Conservation (phyloP, 768 basidiomycete species). For the Lyophyllum atratum region DNA sequence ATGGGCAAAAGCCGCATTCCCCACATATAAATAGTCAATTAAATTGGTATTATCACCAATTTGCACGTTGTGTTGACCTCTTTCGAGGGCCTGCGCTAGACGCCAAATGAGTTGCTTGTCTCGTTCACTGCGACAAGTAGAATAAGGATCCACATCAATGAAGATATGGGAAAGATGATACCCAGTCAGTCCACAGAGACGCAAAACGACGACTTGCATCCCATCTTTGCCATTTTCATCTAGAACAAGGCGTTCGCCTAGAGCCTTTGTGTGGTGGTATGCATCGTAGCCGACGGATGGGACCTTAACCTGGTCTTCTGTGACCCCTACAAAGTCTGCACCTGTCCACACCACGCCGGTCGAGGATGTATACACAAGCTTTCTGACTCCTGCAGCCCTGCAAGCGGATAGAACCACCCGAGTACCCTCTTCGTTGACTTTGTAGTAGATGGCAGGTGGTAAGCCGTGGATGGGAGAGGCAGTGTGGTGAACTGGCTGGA, state of each 20-base stretch:
- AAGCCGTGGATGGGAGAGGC: constrained; percentile 48
- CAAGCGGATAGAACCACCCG: constrained; percentile 45
- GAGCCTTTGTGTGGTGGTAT: constrained; percentile 56
- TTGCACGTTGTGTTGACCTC: constrained; percentile 40
- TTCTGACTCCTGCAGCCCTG: constrained; percentile 36
- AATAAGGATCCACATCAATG: background rate
- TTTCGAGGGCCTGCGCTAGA: constrained; percentile 52
- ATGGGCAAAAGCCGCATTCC: constrained; percentile 91
- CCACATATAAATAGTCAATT: constrained; percentile 95
- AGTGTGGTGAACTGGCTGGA: constrained; percentile 53
- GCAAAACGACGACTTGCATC: constrained; percentile 47
- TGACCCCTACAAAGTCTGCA: constrained; percentile 43
- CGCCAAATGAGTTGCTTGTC: constrained; percentile 68
- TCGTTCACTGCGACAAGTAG: constrained; percentile 49
- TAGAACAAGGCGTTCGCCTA: constrained; percentile 51
- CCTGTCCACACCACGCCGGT: constrained; percentile 54
- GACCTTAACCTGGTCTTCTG: constrained; percentile 48
- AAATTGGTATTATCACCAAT: constrained; percentile 91
- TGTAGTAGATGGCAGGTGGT: constrained; percentile 39
- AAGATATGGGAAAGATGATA: constrained; percentile 18
- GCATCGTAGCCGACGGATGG: constrained; percentile 43
- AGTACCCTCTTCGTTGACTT: constrained; percentile 57
- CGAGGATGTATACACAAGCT: constrained; percentile 55
- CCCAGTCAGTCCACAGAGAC: constrained; percentile 63
- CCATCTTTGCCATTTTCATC: constrained; percentile 46